Conservation (phyloP, 768 basidiomycete genomes). For the Coprinellus micaceus region DNA sequence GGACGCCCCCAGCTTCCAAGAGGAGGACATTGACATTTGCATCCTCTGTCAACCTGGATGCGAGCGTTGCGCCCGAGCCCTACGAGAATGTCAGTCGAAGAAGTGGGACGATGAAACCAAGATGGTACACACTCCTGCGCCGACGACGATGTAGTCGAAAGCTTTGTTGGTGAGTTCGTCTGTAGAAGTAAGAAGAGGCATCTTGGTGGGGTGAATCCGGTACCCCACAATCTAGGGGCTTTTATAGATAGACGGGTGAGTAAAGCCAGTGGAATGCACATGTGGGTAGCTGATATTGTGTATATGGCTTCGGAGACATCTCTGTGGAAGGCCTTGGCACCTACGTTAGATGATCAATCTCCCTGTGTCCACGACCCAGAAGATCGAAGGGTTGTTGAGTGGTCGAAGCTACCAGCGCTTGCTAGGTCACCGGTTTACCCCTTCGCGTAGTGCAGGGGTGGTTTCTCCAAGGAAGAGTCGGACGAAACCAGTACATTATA, state of each 20-base stretch:
- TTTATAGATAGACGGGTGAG: neutral
- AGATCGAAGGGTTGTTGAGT: too few species aligned
- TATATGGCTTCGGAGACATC: neutral
- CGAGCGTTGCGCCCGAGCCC: slow-evolving; percentile 14
- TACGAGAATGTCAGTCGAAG: neutral
- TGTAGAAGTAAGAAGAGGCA: slow-evolving; percentile 3
- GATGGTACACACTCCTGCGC: slow-evolving; percentile 19
- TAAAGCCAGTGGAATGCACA: neutral
- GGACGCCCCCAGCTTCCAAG: slow-evolving; percentile 33
- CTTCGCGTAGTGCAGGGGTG: too few species aligned
- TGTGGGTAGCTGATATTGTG: neutral
- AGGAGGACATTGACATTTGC: slow-evolving; percentile 12
- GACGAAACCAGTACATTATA: too few species aligned
- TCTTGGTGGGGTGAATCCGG: neutral
- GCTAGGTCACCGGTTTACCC: too few species aligned
- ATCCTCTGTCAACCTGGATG: slow-evolving; percentile 16
- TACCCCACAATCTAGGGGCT: neutral
- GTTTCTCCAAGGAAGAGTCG: too few species aligned
- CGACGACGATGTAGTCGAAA: slow-evolving; percentile 31
- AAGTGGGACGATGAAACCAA: neutral
- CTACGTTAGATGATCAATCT: too few species aligned
- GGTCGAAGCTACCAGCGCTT: too few species aligned
- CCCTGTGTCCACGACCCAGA: too few species aligned
- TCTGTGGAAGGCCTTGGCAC: neutral
- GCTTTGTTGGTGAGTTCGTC: slow-evolving; percentile 17